A percentile compares a stretch with the other conserved stretches of the same genome.
Conservation (phyloP, 345 rosid genomes). For the Corymbia maculata region DNA sequence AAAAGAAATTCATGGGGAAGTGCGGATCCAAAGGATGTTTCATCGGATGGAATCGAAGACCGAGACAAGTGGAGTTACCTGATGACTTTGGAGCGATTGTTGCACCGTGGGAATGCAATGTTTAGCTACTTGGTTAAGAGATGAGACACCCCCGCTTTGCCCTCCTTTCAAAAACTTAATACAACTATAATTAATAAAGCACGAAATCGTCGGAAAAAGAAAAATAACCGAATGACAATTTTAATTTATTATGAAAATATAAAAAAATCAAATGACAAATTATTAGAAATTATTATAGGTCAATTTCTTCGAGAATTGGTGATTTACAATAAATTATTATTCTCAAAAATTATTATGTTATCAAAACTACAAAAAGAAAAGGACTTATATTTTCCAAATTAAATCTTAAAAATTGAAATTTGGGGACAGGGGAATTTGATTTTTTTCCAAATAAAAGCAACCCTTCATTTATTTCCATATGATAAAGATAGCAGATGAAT, state of each 20-base stretch:
- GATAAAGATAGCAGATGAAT: not conserved
- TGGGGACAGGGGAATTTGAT: not conserved
- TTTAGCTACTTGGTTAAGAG: not conserved
- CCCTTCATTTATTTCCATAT: not conserved
- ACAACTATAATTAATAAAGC: too few relatives aligned
- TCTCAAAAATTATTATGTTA: too few relatives aligned
- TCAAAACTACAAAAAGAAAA: too few relatives aligned
- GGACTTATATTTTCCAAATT: not conserved
- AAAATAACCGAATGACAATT: too few relatives aligned
- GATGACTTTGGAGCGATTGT: not conserved
- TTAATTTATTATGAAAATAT: too few relatives aligned
- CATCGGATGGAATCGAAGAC: not conserved
- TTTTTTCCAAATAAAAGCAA: not conserved
- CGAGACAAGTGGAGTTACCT: not conserved
- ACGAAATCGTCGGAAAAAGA: too few relatives aligned
- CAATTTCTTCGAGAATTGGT: too few relatives aligned
- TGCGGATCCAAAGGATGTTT: not conserved
- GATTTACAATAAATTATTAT: too few relatives aligned
- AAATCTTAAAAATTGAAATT: not conserved
- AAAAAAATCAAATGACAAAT: too few relatives aligned
- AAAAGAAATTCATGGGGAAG: not conserved
- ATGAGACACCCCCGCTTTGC: not conserved
- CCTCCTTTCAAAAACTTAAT: not conserved
- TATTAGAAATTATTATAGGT: too few relatives aligned
- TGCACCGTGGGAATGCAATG: not conserved